A percentile compares a stretch with the other conserved stretches of the same genome.
phyloP scores from a whole-genome alignment of 306 rosid genomes.

The Vachellia collinsii region DNA sequence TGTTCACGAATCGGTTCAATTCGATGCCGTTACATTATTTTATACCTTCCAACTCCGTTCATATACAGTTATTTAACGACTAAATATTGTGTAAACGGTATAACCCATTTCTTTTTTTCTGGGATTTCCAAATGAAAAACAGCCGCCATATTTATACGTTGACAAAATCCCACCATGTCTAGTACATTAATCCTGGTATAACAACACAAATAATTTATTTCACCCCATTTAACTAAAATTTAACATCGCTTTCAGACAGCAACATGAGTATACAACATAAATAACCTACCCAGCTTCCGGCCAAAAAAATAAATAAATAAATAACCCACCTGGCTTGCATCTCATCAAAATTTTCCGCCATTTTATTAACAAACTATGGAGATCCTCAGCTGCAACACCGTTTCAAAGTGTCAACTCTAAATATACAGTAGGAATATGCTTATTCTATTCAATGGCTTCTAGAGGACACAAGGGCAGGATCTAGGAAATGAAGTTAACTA shows the following conservation, averaged over 20 bases:
- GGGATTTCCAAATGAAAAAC: too few species aligned
- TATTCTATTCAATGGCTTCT: background rate
- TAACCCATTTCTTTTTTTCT: too few species aligned
- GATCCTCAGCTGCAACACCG: background rate
- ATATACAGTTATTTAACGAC: too few species aligned
- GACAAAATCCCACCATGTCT: background rate
- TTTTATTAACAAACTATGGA: background rate
- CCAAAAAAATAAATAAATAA: too few species aligned
- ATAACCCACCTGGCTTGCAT: background rate
- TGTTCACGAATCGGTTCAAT: too few species aligned
- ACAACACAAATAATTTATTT: background rate
- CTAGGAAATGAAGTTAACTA: background rate
- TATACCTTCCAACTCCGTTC: too few species aligned
- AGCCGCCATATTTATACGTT: too few species aligned
- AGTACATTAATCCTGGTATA: background rate
- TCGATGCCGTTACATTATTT: too few species aligned
- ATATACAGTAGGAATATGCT: constrained; percentile 2
- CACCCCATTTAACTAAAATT: background rate
- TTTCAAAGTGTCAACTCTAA: background rate
- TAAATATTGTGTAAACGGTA: too few species aligned
- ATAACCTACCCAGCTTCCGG: background rate
- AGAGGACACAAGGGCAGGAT: background rate
- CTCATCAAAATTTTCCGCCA: background rate
- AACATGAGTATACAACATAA: background rate
- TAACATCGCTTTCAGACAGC: background rate